Evolutionary conservation across 202 grass and related monocot genomes (phyloP), one percentile per base, ranked within the genome.

Genomic region (Setaria viridis): DNA sequence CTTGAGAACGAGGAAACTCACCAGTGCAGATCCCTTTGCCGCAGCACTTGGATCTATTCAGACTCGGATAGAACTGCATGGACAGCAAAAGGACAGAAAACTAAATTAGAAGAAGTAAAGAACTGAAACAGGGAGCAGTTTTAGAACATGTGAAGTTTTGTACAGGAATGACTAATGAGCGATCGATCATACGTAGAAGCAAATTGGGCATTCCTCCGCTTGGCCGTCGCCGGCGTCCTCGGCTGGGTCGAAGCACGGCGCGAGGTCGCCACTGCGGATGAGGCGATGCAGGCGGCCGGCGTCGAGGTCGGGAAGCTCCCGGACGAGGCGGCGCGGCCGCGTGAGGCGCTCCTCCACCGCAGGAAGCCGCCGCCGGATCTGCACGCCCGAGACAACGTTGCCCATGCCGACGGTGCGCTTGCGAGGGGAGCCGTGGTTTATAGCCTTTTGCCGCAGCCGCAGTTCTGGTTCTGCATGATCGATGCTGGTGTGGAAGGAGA

Each of bases 11-110:
- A 76, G 42, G 25, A 72, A 65, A 54, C 64, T 49, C 66, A 94
- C 95, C 93, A 33, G 95, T 94, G 57, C 95, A 98, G 58, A 98
- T 98, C 66, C 84, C 91, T 87, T 98, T 94, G 39, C 77, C 47
- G 80, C 95, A 98, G 30, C 93, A 98, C 86, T 82, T 92, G 16
- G 93, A 98, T 62, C 78, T 87, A 70, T 98, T 98, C 81, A 98
- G 76, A 35, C 88, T 89, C 0, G 95, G 93, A 19, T 88, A 94
- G 64, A 91, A 92, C 93, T 95, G 85, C 79, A 79, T 62, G 41
- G 9, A 21, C 4, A 48, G 9, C 7, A 70, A 42, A 13, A 32
- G 1, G 48, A 43, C 9, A 46, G 56, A 21, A 69, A 73, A 9
- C 53, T 25, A 43, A 11, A 30, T 86, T 53, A 34, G 11, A 57